Conservation (phyloP, 1,139 yeast species). For the Maudiozyma humilis region DNA sequence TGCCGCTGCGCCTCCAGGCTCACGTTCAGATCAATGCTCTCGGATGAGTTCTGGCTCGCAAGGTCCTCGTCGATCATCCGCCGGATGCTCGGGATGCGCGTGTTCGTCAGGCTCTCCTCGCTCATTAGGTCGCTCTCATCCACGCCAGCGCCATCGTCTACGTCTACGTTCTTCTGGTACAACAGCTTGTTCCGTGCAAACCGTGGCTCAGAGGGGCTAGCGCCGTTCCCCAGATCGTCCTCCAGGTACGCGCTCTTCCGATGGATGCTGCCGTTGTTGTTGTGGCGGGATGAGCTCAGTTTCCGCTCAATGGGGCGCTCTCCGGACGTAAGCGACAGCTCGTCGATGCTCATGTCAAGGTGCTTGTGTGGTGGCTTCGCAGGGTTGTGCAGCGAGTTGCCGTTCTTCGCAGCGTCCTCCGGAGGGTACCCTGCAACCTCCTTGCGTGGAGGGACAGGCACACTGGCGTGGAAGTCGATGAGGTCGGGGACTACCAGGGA, state of each 20-base stretch:
- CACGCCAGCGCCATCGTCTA: background rate
- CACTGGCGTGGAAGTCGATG: background rate
- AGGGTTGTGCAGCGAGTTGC: no score
- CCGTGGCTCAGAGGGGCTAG: background rate
- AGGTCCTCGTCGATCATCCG: background rate
- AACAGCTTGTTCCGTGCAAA: background rate
- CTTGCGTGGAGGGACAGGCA: background rate
- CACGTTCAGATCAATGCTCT: constrained; percentile 28
- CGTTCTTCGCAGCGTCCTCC: no score
- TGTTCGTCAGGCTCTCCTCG: background rate
- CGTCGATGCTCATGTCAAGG: constrained; percentile 9
- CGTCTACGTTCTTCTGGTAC: background rate
- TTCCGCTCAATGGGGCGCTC: constrained; percentile 1
- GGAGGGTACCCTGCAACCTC: background rate
- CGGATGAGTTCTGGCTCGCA: constrained; percentile 18
- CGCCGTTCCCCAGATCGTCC: background rate
- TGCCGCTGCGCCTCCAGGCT: constrained; percentile 17
- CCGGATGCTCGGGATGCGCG: background rate
- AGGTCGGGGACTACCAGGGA: background rate
- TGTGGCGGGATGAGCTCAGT: background rate
- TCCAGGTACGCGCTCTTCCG: background rate
- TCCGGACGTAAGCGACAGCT: constrained; percentile 9
- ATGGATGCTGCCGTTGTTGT: background rate
- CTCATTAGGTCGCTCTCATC: background rate
- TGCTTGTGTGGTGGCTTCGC: background rate